A percentile compares a stretch with the other conserved stretches of the same genome.
These are phyloP conservation scores for Suhomyces maxii DNA, from an alignment of 1,139 yeast genomes.

Conservation along the genomic window DNA sequence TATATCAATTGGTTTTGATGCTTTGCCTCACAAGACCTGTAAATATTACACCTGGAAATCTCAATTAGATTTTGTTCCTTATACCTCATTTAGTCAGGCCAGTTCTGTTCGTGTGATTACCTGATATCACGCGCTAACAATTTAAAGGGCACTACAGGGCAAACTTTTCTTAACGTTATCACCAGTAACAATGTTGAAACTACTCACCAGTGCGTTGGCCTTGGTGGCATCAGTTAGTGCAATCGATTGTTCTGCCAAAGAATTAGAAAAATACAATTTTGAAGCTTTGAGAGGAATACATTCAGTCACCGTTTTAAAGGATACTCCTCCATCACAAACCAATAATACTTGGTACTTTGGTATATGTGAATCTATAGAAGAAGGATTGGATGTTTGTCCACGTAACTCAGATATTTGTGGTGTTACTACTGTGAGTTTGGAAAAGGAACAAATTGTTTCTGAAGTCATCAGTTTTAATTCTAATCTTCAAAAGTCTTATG, in stretches of 20 bases:
- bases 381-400: constrained; percentile 54
- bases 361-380: constrained; percentile 56
- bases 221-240: constrained; percentile 22
- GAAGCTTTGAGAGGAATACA: constrained; percentile 50
- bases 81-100: background rate
- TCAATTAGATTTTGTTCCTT: no score
- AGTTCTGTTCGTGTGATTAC: background rate
- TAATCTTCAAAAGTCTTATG: constrained; percentile 35
- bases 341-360: constrained; percentile 67
- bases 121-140: background rate
- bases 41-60: no score
- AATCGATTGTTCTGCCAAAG: constrained; percentile 47
- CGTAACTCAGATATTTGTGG: constrained; percentile 72
- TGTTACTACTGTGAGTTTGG: constrained; percentile 51
- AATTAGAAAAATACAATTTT: constrained; percentile 43
- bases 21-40: no score
- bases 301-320: constrained; percentile 34
- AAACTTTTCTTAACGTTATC: background rate
- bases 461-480: constrained; percentile 55
- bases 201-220: constrained; percentile 3
- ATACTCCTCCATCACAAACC: constrained; percentile 79
- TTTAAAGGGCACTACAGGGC: background rate
- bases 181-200: constrained; percentile 3
- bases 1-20: no score
- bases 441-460: constrained; percentile 46